Evolutionary conservation across 441 rosid genomes (phyloP), one percentile per base, ranked within the genome.

Genomic region (Capsella rubella): DNA sequence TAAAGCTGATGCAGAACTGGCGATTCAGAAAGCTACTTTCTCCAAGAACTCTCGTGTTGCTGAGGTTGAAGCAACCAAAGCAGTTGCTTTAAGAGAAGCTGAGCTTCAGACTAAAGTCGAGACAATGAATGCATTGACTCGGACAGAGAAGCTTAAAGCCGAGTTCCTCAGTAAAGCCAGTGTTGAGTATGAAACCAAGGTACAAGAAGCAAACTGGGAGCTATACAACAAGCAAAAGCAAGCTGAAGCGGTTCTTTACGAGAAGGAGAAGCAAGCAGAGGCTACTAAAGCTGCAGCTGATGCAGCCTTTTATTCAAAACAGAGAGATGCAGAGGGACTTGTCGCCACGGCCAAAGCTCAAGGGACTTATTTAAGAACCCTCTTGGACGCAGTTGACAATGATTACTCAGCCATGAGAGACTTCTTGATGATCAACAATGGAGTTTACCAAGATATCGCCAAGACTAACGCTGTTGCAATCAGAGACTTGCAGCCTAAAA

Each of bases 81-180:
- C 88, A 0, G 92, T 87, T 27, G 82, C 89, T 27, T 47, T 89
- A 51, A 78, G 87, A 39, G 92, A 84, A 57, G 87, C 89, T 8
- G 90, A 84, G 87, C 71, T 90, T 77, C 93, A 88, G 71, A 69
- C 37, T 14, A 84, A 86, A 71, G 92, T 87, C 0, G 89, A 86
- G 72, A 73, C 75, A 53, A 85, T 78, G 90, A 88, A 88, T 67
- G 91, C 93, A 6, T 67, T 81, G 69, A 81, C 90, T 13, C 47
- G 42, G 18, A 88, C 84, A 1, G 87, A 90, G 83, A 88, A 81
- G 75, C 89, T 89, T 16, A 86, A 85, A 77, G 92, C 90, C 12
- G 90, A 87, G 80, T 79, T 80, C 25, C 77, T 87, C 31, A 42
- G 46, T 12, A 42, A 42, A 42, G 46, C 46, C 0, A 42, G 6